Conservation (phyloP, 225 moss, liverwort and hornwort genomes). For the Climacium dendroides region DNA sequence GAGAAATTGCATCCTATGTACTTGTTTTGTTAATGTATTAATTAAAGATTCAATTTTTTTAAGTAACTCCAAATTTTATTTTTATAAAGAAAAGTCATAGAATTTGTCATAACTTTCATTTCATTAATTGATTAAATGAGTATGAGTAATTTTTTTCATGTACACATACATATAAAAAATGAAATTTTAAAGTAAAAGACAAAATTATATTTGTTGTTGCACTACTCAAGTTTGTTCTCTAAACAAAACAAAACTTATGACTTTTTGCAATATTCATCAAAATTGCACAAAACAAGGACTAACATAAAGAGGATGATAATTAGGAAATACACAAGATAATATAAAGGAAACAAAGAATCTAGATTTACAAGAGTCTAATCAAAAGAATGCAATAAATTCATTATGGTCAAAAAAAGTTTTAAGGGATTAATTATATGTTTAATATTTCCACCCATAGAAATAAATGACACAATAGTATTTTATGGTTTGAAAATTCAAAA, state of each 20-base stretch:
- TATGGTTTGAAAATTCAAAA: background rate
- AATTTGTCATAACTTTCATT: background rate
- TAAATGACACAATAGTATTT: background rate
- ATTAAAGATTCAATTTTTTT: background rate
- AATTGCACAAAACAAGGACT: background rate
- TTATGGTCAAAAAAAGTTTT: too few species aligned
- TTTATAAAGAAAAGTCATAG: background rate
- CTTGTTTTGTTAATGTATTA: background rate
- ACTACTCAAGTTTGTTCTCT: background rate
- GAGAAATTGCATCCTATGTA: background rate
- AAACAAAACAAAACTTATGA: background rate
- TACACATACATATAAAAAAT: too few species aligned
- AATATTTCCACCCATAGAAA: rapidly evolving
- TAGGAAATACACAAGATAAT: background rate
- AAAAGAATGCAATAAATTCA: too few species aligned
- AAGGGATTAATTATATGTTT: background rate
- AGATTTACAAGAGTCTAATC: background rate
- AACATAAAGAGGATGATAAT: background rate
- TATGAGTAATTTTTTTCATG: background rate
- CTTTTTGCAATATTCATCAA: background rate
- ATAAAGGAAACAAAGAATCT: background rate
- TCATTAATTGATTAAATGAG: background rate
- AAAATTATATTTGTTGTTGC: rapidly evolving
- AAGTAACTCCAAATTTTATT: background rate
- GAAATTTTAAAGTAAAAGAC: background rate